Base-by-base conservation (phyloP, 805 yeast genomes). In the Barnettozyma populi region DNA sequence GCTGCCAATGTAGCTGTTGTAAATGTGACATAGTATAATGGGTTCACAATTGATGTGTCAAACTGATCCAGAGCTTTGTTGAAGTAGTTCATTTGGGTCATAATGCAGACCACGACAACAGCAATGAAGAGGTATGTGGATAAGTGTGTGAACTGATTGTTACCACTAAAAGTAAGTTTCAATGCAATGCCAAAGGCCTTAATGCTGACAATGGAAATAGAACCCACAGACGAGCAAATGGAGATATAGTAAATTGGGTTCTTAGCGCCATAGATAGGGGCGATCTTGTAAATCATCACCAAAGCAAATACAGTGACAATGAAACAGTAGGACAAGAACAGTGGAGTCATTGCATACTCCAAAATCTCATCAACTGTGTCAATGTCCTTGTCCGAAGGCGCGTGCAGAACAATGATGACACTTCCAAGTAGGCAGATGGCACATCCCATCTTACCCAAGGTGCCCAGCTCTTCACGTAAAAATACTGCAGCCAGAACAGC, bases 101-200 rank as follows among this genome's bases (percentile, higher is more conserved):
- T 59, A 56, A 89, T 90, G 67, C 96, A 89, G 37, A 84, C 75
- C 8, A 73, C 86, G 48, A 89, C 96, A 21, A 87, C 90, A 27
- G 77, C 55, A 32, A 87, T 76, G 73, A 89, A 89, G 48, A 90
- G 71, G 61, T 90, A 89, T 0, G 97, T 89, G 32, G 94, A 84
- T 8, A 84, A 71, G 59, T 89, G 94, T 2, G 88, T 76, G 66
- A 89, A 87, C 71, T 89, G 97, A 68, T 90, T 89, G 67, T 82
- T 86, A 7, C 97, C 97, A 36, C 79, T 71, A 19, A 89, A 71
- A 1, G 96, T 87, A 61, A 89, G 76, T 68, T 89, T 89, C 61
- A 89, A 72, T 1, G 96, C 96, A 57, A 89, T 85, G 32, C 97
- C 97, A 68, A 89, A 89, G 0, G 95, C 96, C 70, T 89, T 89